Base-by-base conservation (phyloP, 192 early-diverging fungal genomes). In the Backusella macrospora region DNA sequence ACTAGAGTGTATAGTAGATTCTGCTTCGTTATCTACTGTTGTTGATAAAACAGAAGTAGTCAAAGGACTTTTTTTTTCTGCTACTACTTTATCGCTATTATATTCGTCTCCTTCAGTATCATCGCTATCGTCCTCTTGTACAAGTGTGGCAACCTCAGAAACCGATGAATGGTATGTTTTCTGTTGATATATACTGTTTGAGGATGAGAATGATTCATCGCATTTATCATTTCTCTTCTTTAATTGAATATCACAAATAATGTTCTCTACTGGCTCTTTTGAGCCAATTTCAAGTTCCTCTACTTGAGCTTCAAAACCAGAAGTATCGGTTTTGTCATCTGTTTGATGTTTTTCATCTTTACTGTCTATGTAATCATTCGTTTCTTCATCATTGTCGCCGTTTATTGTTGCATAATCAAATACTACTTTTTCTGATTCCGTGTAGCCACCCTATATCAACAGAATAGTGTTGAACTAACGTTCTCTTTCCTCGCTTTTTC, bases 361-460 rank as follows among this genome's bases (percentile, higher is more conserved):
- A 12, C 44, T 47, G 13, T 44, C 16, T 12, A 23, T 40, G 21
- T 68, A 2, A 16, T 68, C 67, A 43, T 68, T 15, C 26, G 5
- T 23, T 46, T 47, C 67, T 16, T 26, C 40, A n/a, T 37, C 65
- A 42, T 66, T 38, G 21, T 66, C 67, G 10, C 26, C 66, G 6
- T 68, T 44, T 4, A 23, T 59, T 29, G 23, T 45, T 43, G 23
- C 67, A 44, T 68, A 43, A 29, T 68, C 67, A 29, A 68, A 26
- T 6, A 43, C 45, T 26, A 46, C 43, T 47, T 13, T 43, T 21
- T 12, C 52, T 26, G 21, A 8, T 1, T 23, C 26, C 13, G 21
- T 59, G 18, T 59, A 59, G 26, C 52, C 21, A 5, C 12, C 12
- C 52, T 59, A 26, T 9, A 26, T 59, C 10, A 5, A 26, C 9